Evolutionary conservation across 2,329 filamentous ascomycete genomes (phyloP).

Genomic region (Fusarium fujikuroi): DNA sequence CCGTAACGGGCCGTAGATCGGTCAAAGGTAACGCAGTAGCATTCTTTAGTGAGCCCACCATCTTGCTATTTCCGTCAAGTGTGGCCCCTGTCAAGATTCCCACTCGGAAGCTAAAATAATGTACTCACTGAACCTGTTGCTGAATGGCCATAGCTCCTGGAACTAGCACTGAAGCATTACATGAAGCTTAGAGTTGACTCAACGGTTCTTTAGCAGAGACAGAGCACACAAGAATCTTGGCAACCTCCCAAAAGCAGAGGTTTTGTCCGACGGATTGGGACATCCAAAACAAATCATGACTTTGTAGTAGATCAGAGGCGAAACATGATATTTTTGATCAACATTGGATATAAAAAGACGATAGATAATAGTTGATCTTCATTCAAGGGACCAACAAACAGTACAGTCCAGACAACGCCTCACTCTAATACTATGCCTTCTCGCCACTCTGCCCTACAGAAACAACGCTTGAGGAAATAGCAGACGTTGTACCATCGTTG

Average conservation of each 20-base stretch:
- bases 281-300: neutral
- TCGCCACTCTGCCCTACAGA: slow-evolving; percentile 10
- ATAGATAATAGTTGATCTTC: neutral
- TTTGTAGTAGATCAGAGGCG: neutral
- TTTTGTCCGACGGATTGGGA: slow-evolving; percentile 7
- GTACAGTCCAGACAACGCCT: neutral
- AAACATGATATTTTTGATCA: neutral
- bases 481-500: slow-evolving; percentile 4
- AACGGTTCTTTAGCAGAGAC: slow-evolving; percentile 4
- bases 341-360: neutral
- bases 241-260: slow-evolving; percentile 1
- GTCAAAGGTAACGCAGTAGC: neutral
- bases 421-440: neutral
- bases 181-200: neutral
- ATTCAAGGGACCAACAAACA: slow-evolving; percentile 5
- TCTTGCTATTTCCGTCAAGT: slow-evolving; percentile 17
- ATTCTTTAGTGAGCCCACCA: slow-evolving; percentile 6
- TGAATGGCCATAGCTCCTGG: slow-evolving; percentile 14
- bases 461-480: slow-evolving; percentile 11
- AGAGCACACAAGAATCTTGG: neutral
- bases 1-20: slow-evolving; percentile 8
- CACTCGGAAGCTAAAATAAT: slow-evolving; percentile 19
- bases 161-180: slow-evolving; percentile 13
- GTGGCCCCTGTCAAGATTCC: slow-evolving; percentile 14
- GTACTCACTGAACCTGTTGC: neutral